phyloP scores from a whole-genome alignment of 2,329 filamentous ascomycete genomes.

The Cordyceps cateniannulata region DNA sequence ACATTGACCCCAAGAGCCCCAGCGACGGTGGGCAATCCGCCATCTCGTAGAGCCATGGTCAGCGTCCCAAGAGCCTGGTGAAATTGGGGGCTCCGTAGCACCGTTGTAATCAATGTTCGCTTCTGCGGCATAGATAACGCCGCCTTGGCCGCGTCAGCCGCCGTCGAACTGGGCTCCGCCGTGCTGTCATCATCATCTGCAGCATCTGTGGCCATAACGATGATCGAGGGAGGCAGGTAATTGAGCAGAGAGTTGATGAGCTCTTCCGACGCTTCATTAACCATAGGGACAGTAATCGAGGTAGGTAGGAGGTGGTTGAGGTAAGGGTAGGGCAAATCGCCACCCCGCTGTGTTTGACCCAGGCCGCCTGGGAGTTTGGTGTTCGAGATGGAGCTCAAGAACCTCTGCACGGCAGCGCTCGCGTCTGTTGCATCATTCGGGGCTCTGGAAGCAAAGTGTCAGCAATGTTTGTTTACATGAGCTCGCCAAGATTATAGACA shows the following conservation, averaged over 20 bases:
- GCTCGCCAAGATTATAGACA: neutral
- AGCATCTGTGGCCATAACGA: constrained; percentile 65
- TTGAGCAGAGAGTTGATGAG: constrained; percentile 68
- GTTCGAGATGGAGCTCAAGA: constrained; percentile 74
- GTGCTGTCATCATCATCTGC: constrained; percentile 49
- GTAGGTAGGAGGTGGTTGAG: constrained; percentile 80
- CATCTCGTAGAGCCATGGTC: constrained; percentile 82
- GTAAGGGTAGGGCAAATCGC: constrained; percentile 66
- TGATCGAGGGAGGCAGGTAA: constrained; percentile 70
- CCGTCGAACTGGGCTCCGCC: constrained; percentile 61
- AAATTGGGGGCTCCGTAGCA: constrained; percentile 86
- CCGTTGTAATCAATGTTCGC: constrained; percentile 70
- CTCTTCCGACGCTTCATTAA: constrained; percentile 58
- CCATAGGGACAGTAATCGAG: constrained; percentile 68
- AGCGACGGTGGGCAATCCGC: constrained; percentile 81
- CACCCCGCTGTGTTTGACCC: constrained; percentile 26
- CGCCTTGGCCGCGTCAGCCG: constrained; percentile 65
- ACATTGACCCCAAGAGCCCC: constrained; percentile 78
- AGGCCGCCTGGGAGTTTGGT: constrained; percentile 32
- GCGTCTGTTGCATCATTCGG: constrained; percentile 59
- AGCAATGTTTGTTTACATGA: constrained; percentile 26
- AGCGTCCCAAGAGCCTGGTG: constrained; percentile 78
- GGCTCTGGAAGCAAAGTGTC: constrained; percentile 45
- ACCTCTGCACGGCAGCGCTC: constrained; percentile 75
- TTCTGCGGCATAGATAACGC: constrained; percentile 71